These are phyloP conservation scores for Orbilia ellipsospora DNA, from an alignment of 2,329 filamentous ascomycete genomes.

Conservation along the genomic window DNA sequence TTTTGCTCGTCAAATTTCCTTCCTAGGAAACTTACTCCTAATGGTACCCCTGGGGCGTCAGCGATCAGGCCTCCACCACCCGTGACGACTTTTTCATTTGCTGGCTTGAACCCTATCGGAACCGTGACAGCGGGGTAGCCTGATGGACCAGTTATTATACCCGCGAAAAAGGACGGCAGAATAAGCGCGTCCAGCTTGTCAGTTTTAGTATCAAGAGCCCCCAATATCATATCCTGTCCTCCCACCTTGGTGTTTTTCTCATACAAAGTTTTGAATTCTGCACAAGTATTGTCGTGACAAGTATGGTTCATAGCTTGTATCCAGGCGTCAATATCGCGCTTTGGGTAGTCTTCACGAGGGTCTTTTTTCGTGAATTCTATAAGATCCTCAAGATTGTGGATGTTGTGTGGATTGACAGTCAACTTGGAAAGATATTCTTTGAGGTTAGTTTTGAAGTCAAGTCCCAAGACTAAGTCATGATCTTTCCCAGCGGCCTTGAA, in stretches of 20 bases:
- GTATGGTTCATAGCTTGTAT: constrained; percentile 11
- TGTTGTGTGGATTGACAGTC: constrained; percentile 19
- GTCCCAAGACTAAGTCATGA: background rate
- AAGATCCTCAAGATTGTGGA: constrained; percentile 22
- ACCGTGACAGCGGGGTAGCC: constrained; percentile 25
- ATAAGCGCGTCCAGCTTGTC: constrained; percentile 28
- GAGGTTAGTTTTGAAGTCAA: constrained; percentile 26
- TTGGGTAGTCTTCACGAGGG: constrained; percentile 22
- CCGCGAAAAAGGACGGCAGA: constrained; percentile 5
- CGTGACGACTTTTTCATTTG: background rate
- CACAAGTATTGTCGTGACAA: constrained; percentile 25
- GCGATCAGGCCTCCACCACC: constrained; percentile 5
- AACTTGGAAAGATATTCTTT: constrained; percentile 31
- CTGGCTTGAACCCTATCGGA: constrained; percentile 20
- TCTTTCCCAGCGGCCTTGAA: background rate
- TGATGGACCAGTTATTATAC: constrained; percentile 8
- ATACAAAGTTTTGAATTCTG: background rate
- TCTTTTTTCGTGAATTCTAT: constrained; percentile 26
- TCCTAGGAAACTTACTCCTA: constrained; percentile 18
- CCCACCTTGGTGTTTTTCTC: constrained; percentile 21
- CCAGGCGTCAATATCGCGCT: constrained; percentile 18
- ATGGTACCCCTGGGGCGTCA: constrained; percentile 9
- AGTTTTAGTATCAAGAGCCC: constrained; percentile 7
- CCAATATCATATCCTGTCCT: constrained; percentile 14
- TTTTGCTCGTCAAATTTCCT: constrained; percentile 30